Evolutionary conservation across 257 asterid species (phyloP), one percentile per base, ranked within the genome.

Genomic region (Solanum gracilifrons): DNA sequence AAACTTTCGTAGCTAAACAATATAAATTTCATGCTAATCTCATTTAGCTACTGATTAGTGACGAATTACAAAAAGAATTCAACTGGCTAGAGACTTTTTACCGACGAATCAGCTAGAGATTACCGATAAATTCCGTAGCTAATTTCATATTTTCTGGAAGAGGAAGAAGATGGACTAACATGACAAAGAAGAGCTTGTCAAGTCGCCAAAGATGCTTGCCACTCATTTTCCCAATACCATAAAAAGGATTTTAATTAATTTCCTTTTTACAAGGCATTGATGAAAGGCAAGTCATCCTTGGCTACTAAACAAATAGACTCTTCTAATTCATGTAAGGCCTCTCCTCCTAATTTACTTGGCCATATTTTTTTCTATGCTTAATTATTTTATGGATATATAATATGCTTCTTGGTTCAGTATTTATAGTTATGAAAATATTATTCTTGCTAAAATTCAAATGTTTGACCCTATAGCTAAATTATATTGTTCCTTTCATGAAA

Each of bases 241-340:
- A 3, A 29, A 80, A 80, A 80, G 20, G 11, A 9, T 2, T 21
- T 3, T 36, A 32, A 7, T 25, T 36, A 73, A 16, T 27, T 43
- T 29, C 68, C 11, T 9, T 46, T 80, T 46, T 80, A 13, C 29
- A 27, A 76, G 64, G 41, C 41, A 29, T 46, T 80, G 68, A 29
- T 80, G 85, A 80, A 46, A 46, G 85, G 85, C 85, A 80, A 80
- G 85, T 80, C 85, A 80, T 80, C 85, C 85, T 46, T 80, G 85
- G 85, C 85, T 27, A 46, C 85, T 46, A 80, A 29, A 80, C 85
- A 29, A 43, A 29, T 13, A 27, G 4, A 29, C 68, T 80, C 85
- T 80, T 46, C 85, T 80, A 5, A 46, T 46, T 80, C 85, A 80
- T 80, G 85, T 46, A 80, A 80, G 85, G 68, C 85, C 68, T 80